Evolutionary conservation across 352 stramenopile genomes (phyloP).

Genomic region (Pythium dissimile): DNA sequence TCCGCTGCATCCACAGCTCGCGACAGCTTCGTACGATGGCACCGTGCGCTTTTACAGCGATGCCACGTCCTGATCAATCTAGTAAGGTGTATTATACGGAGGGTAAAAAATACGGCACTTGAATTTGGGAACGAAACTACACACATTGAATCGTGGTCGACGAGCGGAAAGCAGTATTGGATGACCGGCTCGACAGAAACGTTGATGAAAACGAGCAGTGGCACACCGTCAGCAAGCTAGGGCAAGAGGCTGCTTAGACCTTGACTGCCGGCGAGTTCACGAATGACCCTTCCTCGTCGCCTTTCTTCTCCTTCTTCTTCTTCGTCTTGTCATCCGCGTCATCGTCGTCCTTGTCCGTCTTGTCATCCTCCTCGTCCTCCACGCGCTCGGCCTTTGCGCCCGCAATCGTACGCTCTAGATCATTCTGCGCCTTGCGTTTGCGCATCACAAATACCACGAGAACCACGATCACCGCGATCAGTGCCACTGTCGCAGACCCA

Average conservation of each 20-base stretch:
- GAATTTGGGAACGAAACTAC: no score
- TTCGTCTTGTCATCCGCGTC: slow-evolving; percentile 65
- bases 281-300: slow-evolving; percentile 71
- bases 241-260: slow-evolving; percentile 32
- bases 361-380: slow-evolving; percentile 49
- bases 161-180: no score
- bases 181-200: no score
- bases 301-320: slow-evolving; percentile 65
- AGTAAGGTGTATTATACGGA: no score
- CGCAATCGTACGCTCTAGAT: slow-evolving; percentile 77
- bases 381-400: slow-evolving; percentile 76
- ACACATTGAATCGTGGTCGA: no score
- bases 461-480: slow-evolving; percentile 66
- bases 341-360: slow-evolving; percentile 64
- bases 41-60: slow-evolving; percentile 44
- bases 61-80: no score
- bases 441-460: slow-evolving; percentile 66
- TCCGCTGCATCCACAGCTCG: slow-evolving; percentile 75
- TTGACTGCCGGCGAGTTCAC: slow-evolving; percentile 81
- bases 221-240: not conserved
- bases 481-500: slow-evolving; percentile 44
- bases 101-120: no score
- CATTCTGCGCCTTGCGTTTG: slow-evolving; percentile 78
- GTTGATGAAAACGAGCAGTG: not conserved
- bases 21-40: slow-evolving; percentile 70